Conservation (phyloP, 257 asterid genomes). For the Coffea canephora region DNA sequence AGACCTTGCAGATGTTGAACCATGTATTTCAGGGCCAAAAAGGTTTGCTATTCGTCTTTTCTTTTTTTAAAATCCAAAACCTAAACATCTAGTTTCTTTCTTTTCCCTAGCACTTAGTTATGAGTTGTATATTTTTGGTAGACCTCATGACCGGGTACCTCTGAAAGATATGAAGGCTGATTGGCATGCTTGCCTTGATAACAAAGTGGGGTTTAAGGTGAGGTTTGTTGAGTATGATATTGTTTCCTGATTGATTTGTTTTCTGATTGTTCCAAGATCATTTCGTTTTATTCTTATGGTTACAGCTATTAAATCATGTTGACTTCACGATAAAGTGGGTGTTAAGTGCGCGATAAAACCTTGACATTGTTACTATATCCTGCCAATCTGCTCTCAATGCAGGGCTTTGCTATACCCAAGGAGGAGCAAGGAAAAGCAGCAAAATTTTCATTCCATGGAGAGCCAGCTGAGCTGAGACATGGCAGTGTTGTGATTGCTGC, state of each 20-base stretch:
- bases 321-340: neutral
- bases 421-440: slow-evolving; percentile 79
- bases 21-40: slow-evolving; percentile 93
- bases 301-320: neutral
- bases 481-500: slow-evolving; percentile 98
- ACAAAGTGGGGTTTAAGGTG: slow-evolving; percentile 93
- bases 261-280: neutral
- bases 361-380: neutral
- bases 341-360: neutral
- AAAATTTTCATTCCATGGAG: slow-evolving; percentile 73
- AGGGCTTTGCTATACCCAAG: slow-evolving; percentile 95
- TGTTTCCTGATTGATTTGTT: slow-evolving; percentile 10
- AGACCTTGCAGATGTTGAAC: slow-evolving; percentile 72
- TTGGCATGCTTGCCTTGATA: slow-evolving; percentile 93
- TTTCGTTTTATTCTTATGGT: neutral
- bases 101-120: neutral
- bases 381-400: slow-evolving; percentile 6
- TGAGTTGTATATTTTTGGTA: slow-evolving; percentile 26
- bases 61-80: neutral
- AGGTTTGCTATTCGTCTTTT: slow-evolving; percentile 39
- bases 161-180: slow-evolving; percentile 88
- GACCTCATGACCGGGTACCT: slow-evolving; percentile 94
- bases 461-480: slow-evolving; percentile 91
- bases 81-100: neutral
- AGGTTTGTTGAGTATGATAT: slow-evolving; percentile 17